Evolutionary conservation across 257 asterid species (phyloP).

Genomic region (Forsythia viridissima): DNA sequence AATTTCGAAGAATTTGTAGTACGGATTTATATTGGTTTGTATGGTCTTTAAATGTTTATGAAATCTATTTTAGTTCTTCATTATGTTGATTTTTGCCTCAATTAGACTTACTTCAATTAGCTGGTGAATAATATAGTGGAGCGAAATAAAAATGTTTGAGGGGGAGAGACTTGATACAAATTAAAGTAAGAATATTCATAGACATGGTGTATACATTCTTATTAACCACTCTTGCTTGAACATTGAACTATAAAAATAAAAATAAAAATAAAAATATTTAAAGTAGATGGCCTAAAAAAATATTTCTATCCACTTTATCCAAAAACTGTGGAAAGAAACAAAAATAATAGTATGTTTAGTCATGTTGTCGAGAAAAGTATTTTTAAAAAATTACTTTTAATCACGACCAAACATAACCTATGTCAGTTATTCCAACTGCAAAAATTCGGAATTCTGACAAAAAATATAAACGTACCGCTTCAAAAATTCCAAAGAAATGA

Average conservation of each 20-base stretch:
- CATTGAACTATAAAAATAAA: background rate
- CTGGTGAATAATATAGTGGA: too few relatives aligned
- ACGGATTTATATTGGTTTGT: too few relatives aligned
- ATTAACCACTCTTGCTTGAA: background rate
- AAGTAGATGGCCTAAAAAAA: background rate
- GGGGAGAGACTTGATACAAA: background rate
- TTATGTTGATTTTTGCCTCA: background rate
- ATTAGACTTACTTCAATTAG: too few relatives aligned
- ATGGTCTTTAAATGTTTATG: too few relatives aligned
- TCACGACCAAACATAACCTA: background rate
- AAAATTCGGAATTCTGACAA: background rate
- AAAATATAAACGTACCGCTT: background rate
- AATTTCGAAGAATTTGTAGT: too few relatives aligned
- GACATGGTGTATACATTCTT: background rate
- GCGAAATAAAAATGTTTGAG: too few relatives aligned
- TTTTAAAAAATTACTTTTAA: background rate
- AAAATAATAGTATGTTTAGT: background rate
- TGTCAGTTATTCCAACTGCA: too few relatives aligned
- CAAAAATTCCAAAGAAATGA: slow-evolving; percentile 66
- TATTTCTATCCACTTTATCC: too few relatives aligned
- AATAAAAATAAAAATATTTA: too few relatives aligned
- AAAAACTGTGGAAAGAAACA: too few relatives aligned
- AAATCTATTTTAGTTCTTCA: too few relatives aligned
- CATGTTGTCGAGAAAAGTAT: background rate
- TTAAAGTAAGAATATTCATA: too few relatives aligned